These are phyloP conservation scores for Pharus latifolius DNA, from an alignment of 176 grass and related monocot genomes.

Conservation along the genomic window DNA sequence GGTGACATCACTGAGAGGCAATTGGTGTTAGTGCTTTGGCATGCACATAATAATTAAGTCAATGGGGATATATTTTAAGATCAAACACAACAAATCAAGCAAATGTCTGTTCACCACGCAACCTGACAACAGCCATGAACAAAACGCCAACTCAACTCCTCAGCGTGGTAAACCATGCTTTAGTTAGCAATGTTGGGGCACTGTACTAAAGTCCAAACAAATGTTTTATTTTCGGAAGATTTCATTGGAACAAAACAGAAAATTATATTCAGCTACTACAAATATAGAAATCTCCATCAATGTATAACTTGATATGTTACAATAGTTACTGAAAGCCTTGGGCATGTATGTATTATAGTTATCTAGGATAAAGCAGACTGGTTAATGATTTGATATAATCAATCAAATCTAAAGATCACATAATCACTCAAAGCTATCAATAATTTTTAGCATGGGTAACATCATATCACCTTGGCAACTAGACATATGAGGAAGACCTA, in stretches of 20 bases:
- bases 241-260: not conserved
- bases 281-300: not conserved
- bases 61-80: too few species aligned
- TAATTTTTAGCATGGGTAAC: not conserved
- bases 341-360: not conserved
- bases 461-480: not conserved
- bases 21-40: too few species aligned
- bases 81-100: too few species aligned
- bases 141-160: not conserved
- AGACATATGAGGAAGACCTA: conserved; percentile 5
- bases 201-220: not conserved
- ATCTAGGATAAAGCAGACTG: not conserved
- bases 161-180: not conserved
- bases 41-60: too few species aligned
- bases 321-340: not conserved
- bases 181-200: not conserved
- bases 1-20: too few species aligned
- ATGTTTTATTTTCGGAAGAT: not conserved
- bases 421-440: not conserved
- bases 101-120: not conserved
- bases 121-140: too few species aligned
- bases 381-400: not conserved
- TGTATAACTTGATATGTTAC: too few species aligned
- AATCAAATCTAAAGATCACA: not conserved
- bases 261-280: not conserved